Conservation (phyloP, 2,329 filamentous ascomycete genomes). For the Calonectria ilicicola region DNA sequence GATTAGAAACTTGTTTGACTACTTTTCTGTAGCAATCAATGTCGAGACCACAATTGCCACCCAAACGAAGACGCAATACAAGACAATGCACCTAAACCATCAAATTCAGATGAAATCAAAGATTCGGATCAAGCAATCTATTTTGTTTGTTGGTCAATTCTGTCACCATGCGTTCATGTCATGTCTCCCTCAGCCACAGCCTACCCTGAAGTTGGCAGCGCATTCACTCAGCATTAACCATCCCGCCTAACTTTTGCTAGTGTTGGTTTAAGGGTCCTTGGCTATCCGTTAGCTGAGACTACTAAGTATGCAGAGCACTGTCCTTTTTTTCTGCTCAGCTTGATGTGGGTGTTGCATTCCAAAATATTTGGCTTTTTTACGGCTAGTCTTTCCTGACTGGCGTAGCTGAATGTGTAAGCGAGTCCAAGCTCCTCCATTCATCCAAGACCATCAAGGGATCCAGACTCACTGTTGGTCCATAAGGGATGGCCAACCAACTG, state of each 20-base stretch:
- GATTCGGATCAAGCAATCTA: neutral
- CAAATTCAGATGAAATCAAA: neutral
- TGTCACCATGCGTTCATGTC: neutral
- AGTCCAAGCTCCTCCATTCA: neutral
- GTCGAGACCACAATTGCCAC: neutral
- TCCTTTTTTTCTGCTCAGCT: neutral
- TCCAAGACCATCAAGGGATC: neutral
- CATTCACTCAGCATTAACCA: neutral
- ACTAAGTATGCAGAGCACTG: neutral
- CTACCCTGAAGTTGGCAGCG: neutral
- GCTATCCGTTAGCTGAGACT: neutral
- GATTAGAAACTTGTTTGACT: neutral
- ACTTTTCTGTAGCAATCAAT: neutral
- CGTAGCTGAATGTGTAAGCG: neutral
- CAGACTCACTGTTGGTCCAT: neutral
- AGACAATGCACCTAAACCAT: too few species aligned
- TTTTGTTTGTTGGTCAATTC: neutral
- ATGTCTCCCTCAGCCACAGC: neutral
- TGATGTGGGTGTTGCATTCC: neutral
- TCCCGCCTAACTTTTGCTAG: too few species aligned
- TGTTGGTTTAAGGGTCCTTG: neutral
- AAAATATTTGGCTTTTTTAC: neutral
- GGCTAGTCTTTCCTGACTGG: neutral
- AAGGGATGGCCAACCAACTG: neutral
- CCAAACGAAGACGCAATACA: too few species aligned